Evolutionary conservation across 352 stramenopile genomes (phyloP).

Genomic region (Paralagenidium karlingii): DNA sequence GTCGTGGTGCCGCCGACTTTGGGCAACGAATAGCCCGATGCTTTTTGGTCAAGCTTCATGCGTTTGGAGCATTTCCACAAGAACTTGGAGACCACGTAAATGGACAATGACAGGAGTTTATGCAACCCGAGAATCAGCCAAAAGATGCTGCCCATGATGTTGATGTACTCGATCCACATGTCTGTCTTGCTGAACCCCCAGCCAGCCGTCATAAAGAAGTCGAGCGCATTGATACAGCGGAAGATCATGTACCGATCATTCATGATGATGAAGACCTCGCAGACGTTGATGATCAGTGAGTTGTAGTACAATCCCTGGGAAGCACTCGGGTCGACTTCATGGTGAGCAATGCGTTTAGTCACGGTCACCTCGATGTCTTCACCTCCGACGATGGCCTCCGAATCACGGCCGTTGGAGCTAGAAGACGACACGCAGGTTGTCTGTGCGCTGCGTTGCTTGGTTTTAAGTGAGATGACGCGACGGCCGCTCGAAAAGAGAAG

Average conservation of each 20-base stretch:
- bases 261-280: neutral
- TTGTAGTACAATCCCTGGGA: conserved; percentile 1
- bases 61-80: neutral
- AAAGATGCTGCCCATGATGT: conserved; percentile 1
- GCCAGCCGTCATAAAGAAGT: neutral
- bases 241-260: neutral
- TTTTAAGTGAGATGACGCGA: too few species aligned
- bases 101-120: neutral
- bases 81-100: neutral
- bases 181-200: neutral
- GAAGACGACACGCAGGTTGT: too few species aligned
- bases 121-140: neutral
- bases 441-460: too few species aligned
- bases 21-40: too few species aligned
- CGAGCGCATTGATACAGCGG: neutral
- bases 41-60: too few species aligned
- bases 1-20: too few species aligned
- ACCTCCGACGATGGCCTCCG: too few species aligned
- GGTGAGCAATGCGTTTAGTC: too few species aligned
- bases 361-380: too few species aligned
- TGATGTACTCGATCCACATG: conserved; percentile 1
- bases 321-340: neutral
- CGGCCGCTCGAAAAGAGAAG: too few species aligned
- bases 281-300: neutral
- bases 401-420: too few species aligned